These are phyloP conservation scores for Kwoniella mangroviensis DNA, from an alignment of 768 basidiomycete genomes.

Conservation along the genomic window DNA sequence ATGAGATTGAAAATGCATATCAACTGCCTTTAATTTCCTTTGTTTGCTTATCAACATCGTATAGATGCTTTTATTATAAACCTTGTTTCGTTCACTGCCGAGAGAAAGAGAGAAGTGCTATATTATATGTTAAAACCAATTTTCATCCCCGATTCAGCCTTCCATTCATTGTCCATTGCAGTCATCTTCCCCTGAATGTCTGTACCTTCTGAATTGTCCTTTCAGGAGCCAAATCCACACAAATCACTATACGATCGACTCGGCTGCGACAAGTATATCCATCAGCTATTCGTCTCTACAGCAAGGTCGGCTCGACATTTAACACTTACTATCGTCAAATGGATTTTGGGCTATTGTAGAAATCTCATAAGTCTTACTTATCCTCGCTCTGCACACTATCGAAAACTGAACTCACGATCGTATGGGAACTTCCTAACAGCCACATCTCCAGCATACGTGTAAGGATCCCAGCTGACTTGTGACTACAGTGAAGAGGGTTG, in stretches of 20 bases:
- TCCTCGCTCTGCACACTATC: too few relatives aligned
- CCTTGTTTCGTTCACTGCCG: too few relatives aligned
- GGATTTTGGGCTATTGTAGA: conserved; percentile 21
- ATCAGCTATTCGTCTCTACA: too few relatives aligned
- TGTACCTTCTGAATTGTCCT: background rate
- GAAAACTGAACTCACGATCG: conserved; percentile 27
- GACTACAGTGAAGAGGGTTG: conserved; percentile 1
- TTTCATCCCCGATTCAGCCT: too few relatives aligned
- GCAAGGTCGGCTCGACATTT: background rate
- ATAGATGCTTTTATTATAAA: too few relatives aligned
- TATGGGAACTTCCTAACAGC: conserved; percentile 45
- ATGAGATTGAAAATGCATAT: too few relatives aligned
- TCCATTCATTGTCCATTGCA: too few relatives aligned
- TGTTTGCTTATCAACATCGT: too few relatives aligned
- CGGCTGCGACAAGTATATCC: background rate
- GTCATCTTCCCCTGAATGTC: too few relatives aligned
- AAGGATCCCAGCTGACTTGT: conserved; percentile 28
- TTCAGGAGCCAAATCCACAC: background rate
- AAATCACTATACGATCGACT: conserved; percentile 11
- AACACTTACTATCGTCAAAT: conserved; percentile 18
- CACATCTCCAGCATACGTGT: conserved; percentile 38
- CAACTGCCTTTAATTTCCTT: too few relatives aligned
- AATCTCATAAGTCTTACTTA: background rate
- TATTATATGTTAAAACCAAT: too few relatives aligned
- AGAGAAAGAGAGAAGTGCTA: too few relatives aligned